Base-by-base conservation (phyloP, 2,329 filamentous ascomycete species). In the Phialocephala sp. region DNA sequence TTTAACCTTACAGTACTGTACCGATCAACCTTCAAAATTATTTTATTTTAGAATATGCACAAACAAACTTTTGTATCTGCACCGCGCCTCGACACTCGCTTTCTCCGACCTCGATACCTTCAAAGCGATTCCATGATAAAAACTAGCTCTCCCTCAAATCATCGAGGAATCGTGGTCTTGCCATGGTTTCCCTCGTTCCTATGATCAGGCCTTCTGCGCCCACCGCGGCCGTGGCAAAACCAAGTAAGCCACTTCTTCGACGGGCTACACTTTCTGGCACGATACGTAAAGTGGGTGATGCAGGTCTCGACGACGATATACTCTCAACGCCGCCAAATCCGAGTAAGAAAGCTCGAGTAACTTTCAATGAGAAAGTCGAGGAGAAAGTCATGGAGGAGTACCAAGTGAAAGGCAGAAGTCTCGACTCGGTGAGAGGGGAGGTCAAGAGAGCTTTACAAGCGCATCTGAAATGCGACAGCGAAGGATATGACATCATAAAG, bases 401-500 rank as follows among this genome's bases (percentile, higher is more conserved):
- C 41, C 66, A 70, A 22, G 70, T 24, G n/a, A 68, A 65, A 66
- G 71, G 60, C 66, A 70, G 66, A 67, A 73, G 62, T 69, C 63
- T 65, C 65, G 73, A 69, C 71, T 68, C 56, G 61, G 63, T 65
- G 60, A 69, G 60, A 77, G 57, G 72, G 73, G 77, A 66, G 72
- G 74, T 72, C 70, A 73, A 66, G 75, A 73, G 66, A 68, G 76
- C 72, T 35, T 79, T 90, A 12, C 85, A 88, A 67, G 81, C 81
- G 50, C 86, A 89, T 73, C 77, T 81, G 36, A 80, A 80, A 58
- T 85, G 86, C 32, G 83, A 87, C 63, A 85, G 87, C 66, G 84
- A 87, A 67, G 85, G 84, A 41, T 89, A 89, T 76, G 84, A 88
- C 68, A 81, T 80, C n/a, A 77, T 89, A 58, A 89, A 88, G 73